These are phyloP conservation scores for Musa acuminata DNA, from an alignment of 176 grass and related monocot genomes.

Conservation along the genomic window DNA sequence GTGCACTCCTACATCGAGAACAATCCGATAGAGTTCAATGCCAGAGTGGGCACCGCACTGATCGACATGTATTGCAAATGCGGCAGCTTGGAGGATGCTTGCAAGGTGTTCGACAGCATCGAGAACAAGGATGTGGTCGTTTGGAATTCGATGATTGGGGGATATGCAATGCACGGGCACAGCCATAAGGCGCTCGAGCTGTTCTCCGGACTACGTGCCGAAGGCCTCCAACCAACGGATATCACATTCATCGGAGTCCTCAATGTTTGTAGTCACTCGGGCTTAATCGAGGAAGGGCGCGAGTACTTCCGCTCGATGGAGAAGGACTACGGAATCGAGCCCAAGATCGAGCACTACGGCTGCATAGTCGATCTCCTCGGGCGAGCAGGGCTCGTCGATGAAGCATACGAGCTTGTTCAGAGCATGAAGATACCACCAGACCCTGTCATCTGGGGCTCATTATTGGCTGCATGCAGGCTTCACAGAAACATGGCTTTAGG, in stretches of 20 bases:
- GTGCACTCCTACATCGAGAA: conserved; percentile 66
- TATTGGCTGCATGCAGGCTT: conserved; percentile 60
- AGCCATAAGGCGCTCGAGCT: conserved; percentile 38
- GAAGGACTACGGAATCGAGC: conserved; percentile 44
- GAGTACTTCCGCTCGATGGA: conserved; percentile 39
- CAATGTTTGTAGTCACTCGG: conserved; percentile 78
- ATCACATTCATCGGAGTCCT: conserved; percentile 86
- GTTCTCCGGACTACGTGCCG: conserved; percentile 23
- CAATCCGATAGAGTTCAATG: conserved; percentile 38
- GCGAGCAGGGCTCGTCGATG: conserved; percentile 50
- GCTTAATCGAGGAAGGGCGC: conserved; percentile 48
- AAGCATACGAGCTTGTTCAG: conserved; percentile 60
- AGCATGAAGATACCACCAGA: conserved; percentile 52
- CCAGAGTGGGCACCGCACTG: conserved; percentile 66
- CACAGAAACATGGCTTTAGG: conserved; percentile 66
- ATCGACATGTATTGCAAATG: conserved; percentile 97
- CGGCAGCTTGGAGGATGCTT: conserved; percentile 70
- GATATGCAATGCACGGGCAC: conserved; percentile 69
- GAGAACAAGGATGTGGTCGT: conserved; percentile 45
- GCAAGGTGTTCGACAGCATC: conserved; percentile 49
- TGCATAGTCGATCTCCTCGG: conserved; percentile 83
- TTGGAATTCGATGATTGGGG: conserved; percentile 89
- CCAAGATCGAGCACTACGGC: conserved; percentile 93
- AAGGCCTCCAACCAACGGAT: conserved; percentile 52
- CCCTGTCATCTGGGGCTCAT: conserved; percentile 50